These are phyloP conservation scores for Spatholobus suberectus DNA, from an alignment of 306 rosid genomes.

Conservation along the genomic window DNA sequence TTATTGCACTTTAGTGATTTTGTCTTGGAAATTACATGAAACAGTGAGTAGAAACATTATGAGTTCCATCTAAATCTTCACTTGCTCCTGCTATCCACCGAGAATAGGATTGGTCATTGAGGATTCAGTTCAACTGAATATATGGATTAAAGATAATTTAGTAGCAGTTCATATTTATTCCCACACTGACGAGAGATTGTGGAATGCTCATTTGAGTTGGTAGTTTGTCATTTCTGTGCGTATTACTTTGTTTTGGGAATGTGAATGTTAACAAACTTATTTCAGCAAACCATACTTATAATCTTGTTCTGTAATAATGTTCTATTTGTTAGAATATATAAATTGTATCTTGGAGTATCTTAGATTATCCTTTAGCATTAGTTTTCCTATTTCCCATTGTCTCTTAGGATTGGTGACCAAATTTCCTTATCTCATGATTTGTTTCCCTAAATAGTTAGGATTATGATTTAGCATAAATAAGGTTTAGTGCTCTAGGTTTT, in stretches of 20 bases:
- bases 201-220: not conserved
- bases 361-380: too few relatives aligned
- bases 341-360: not conserved
- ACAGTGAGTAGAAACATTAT: conserved; percentile 15
- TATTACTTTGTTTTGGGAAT: conserved; percentile 10
- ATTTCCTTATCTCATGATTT: not conserved
- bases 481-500: not conserved
- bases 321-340: not conserved
- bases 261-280: not conserved
- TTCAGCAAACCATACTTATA: conserved; percentile 1
- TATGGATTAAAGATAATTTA: not conserved
- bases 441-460: not conserved
- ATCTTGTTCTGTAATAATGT: not conserved
- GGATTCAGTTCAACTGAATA: conserved; percentile 28
- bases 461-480: not conserved
- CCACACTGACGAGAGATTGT: not conserved
- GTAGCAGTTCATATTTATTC: conserved; percentile 16
- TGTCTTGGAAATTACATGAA: not conserved
- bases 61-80: conserved; percentile 16
- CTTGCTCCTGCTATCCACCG: not conserved
- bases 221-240: not conserved
- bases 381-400: not conserved
- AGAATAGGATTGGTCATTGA: not conserved
- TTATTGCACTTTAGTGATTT: not conserved
- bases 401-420: not conserved